Base-by-base conservation (phyloP, 768 basidiomycete genomes). In the Collybia nuda region DNA sequence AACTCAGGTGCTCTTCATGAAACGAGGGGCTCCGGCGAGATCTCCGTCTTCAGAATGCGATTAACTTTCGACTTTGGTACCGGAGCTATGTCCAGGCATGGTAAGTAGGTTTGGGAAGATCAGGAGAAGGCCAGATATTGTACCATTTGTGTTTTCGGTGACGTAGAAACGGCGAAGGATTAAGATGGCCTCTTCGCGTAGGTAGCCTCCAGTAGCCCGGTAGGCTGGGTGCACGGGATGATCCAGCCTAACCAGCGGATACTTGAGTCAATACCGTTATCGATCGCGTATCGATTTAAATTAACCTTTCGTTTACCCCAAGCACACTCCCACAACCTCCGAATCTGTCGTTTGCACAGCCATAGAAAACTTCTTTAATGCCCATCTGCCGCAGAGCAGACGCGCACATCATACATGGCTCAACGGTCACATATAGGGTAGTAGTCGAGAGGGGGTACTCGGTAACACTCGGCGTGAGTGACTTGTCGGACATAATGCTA, bases 351-450 rank as follows among this genome's bases (percentile, higher is more conserved):
- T 99, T 99, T 18, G 81, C 88, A 66, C 93, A 96, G 1, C 97
- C 97, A 64, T 91, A 98, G 53, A 84, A 89, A 5, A 98, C 96
- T 56, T 87, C 78, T 50, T 84, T 85, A 59, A 99, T 92, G 14
- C 95, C 95, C 54, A 96, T 69, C 69, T 98, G 97, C 47, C 96
- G 81, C 28, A 99, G 78, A 9, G 96, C 97, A 19, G 92, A 93
- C 11, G 94, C 93, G 57, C 97, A 99, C 97, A 98, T 98, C 66
- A 98, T 93, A 69, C 97, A 99, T 0, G 96, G 97, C 69, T 99
- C 96, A 47, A 99, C 97, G 4, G 97, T 99, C 45, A 98, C 97
- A 66, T 98, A 99, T 23, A 98, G 82, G 2, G 84, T 90, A 18
- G 92, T 95, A 8, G 81, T 75, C 0, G 78, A 76, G 15, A 99